Evolutionary conservation across 2,329 filamentous ascomycete species (phyloP), one percentile per base, ranked within the genome.

Genomic region (Colletotrichum eleusines): DNA sequence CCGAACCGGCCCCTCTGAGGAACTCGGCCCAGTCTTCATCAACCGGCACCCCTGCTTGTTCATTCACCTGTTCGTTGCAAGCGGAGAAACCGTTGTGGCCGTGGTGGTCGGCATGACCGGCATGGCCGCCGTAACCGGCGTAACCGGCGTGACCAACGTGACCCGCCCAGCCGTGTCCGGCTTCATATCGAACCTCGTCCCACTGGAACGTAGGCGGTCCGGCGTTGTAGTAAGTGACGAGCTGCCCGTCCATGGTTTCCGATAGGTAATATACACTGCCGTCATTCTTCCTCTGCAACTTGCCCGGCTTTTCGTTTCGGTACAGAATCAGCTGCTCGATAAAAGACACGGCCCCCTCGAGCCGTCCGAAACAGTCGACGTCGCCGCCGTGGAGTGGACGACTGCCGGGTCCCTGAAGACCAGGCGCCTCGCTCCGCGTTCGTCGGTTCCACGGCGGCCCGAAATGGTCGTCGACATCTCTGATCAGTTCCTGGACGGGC

Each of bases 211-310:
- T 26, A 23, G 53, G 53, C 33, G 20, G 53, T 16, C 53, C 53
- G n/a, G 11, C 35, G 53, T 35, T 40, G 53, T 5, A 16, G 31
- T 26, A 55, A 2, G 14, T 5, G 0, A 55, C 53, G 11, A 26
- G 2, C 53, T 18, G 33, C 33, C 53, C 12, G 14, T 18, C n/a
- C 3, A 23, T 16, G 20, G 12, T 35, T 23, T 26, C 11, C n/a
- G n/a, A n/a, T 9, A 26, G n/a, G n/a, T 55, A 40, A 1, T 26
- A 7, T 2, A 55, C 6, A 26, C n/a, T n/a, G n/a, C n/a, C 33
- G 2, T 38, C 33, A 6, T 5, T 2, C 3, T 6, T 23, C 11
- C 6, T 6, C 0, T 18, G 5, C 8, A 40, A 9, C 5, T 5
- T 9, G 2, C 53, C 53, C 6, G 53, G 53, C 3, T 26, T 23